These are phyloP conservation scores for Parathielavia hyrcaniae DNA, from an alignment of 495 filamentous ascomycete genomes.

Conservation along the genomic window DNA sequence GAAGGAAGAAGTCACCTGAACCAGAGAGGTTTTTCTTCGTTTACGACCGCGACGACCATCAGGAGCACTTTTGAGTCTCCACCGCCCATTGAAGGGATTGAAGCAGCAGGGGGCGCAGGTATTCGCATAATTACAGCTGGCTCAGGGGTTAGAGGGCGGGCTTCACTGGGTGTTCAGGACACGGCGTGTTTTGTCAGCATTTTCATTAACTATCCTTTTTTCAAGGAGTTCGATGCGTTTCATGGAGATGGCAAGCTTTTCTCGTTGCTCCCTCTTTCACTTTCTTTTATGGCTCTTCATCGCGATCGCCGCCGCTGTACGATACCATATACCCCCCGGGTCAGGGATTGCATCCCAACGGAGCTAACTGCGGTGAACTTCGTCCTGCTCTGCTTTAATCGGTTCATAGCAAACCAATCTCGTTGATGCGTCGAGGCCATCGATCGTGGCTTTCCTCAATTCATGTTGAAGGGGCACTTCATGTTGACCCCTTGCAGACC, in stretches of 20 bases:
- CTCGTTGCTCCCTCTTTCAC: slow-evolving; percentile 1
- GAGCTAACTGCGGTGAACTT: background rate
- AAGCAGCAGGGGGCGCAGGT: background rate
- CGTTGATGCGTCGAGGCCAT: background rate
- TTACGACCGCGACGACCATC: slow-evolving; percentile 20
- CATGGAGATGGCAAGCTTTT: background rate
- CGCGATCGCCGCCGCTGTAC: slow-evolving; percentile 2
- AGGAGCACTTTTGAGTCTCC: background rate
- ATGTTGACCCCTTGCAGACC: background rate
- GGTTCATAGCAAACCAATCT: background rate
- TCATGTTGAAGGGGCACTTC: background rate
- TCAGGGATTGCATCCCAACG: background rate
- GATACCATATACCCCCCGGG: background rate
- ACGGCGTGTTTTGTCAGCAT: slow-evolving; percentile 14
- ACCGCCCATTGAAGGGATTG: background rate
- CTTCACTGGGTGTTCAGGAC: slow-evolving; percentile 22
- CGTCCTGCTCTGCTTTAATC: background rate
- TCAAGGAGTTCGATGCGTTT: slow-evolving; percentile 4
- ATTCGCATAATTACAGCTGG: slow-evolving; percentile 5
- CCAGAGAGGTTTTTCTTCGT: slow-evolving; percentile 1
- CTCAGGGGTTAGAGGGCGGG: slow-evolving; percentile 3
- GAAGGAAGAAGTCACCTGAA: background rate
- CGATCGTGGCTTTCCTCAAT: background rate
- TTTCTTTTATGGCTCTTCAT: background rate
- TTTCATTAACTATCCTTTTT: background rate